Percentiles rank a stretch among this genome's conserved stretches.
Evolutionary conservation across 495 filamentous ascomycete genomes (phyloP).

Genomic region (Chaetomium fimeti): DNA sequence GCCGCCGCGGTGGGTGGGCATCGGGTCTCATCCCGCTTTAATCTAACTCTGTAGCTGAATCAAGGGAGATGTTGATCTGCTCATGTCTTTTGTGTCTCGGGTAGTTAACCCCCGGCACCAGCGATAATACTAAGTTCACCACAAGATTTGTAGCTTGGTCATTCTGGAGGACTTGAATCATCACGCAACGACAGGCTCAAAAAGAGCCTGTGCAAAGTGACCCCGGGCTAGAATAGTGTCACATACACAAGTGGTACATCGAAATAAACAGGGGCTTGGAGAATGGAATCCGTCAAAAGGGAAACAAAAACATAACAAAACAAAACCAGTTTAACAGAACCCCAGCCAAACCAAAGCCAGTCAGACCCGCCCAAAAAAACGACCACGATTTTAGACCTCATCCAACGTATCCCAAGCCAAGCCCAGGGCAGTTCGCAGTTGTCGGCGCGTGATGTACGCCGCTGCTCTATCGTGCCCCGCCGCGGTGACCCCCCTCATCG

Average conservation of each 20-base stretch:
- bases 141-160: too few species aligned
- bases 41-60: neutral
- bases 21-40: neutral
- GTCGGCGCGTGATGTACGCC: constrained; percentile 2
- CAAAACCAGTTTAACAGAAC: constrained; percentile 35
- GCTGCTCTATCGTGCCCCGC: neutral
- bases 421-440: constrained; percentile 23
- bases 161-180: too few species aligned
- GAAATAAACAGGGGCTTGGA: constrained; percentile 10
- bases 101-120: too few species aligned
- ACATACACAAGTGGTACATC: constrained; percentile 20
- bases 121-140: too few species aligned
- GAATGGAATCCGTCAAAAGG: constrained; percentile 10
- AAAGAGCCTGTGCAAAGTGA: neutral
- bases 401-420: constrained; percentile 38
- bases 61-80: neutral
- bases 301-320: constrained; percentile 14
- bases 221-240: constrained; percentile 8
- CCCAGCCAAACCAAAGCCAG: constrained; percentile 28
- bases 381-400: constrained; percentile 30
- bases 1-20: too few species aligned
- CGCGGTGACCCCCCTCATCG: neutral
- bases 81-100: neutral
- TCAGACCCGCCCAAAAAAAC: constrained; percentile 20
- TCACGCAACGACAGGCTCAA: neutral